Conservation (phyloP, 768 basidiomycete genomes). For the Boletus rubroflammeus region DNA sequence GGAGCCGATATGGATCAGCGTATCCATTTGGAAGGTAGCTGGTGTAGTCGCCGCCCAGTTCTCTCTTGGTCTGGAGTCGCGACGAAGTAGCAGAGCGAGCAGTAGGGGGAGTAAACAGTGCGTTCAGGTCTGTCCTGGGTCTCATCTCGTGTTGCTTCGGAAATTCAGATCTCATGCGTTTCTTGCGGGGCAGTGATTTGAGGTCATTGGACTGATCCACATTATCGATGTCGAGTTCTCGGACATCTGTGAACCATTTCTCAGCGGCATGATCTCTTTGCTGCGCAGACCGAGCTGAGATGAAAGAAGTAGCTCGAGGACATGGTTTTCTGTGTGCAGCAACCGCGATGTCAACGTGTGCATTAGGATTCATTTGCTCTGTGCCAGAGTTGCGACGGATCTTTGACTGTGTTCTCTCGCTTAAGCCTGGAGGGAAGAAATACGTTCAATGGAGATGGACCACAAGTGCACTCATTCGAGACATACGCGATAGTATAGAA, state of each 20-base stretch:
- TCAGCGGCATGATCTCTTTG: constrained; percentile 20
- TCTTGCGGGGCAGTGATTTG: constrained; percentile 2
- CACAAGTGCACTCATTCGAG: background rate
- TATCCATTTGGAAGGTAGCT: constrained; percentile 37
- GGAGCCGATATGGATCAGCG: constrained; percentile 31
- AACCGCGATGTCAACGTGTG: background rate
- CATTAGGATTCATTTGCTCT: background rate
- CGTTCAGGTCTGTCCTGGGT: constrained; percentile 20
- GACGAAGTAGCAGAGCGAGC: background rate
- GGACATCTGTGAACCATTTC: constrained; percentile 25
- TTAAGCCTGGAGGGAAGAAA: constrained; percentile 15
- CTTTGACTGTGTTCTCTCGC: constrained; percentile 5
- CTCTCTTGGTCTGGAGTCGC: constrained; percentile 31
- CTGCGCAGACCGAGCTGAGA: constrained; percentile 21
- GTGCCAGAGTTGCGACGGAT: constrained; percentile 3
- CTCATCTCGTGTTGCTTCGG: constrained; percentile 20
- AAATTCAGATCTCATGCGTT: background rate
- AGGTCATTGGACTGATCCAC: background rate
- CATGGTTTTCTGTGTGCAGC: background rate
- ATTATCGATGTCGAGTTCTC: constrained; percentile 15
- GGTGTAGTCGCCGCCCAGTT: constrained; percentile 51
- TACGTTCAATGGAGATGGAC: background rate
- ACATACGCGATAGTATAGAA: constrained; percentile 23
- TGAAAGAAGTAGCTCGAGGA: constrained; percentile 16
- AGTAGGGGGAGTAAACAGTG: constrained; percentile 14